Evolutionary conservation across 148 eudicot species (phyloP), one percentile per base, ranked within the genome.

Genomic region (Amaranthus cruentus): DNA sequence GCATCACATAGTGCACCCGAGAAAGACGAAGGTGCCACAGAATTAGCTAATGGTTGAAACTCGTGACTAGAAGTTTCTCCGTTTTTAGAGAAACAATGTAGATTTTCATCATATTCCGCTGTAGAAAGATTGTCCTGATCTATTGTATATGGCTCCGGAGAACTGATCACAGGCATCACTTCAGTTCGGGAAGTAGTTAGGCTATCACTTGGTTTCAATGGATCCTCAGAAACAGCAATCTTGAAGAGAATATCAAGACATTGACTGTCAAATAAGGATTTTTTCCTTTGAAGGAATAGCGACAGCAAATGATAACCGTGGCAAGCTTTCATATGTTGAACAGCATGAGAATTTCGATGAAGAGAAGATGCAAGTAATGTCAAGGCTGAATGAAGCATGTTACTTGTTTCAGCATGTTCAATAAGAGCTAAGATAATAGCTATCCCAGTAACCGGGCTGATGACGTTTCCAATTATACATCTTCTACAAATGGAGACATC

Each of bases 181-280:
- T 77, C 80, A 76, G 90, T 88, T 69, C 84, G 75, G 14, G 78
- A 55, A 68, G 57, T 72, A 66, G 57, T 81, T 11, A 66, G 91
- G 63, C 76, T 53, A 66, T 77, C 78, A 67, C 73, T 84, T 68
- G 78, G 55, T 21, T 21, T 50, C 62, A 86, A 87, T 56, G 88
- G 88, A 78, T 88, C 90, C 83, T 85, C 92, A 68, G 90, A 89
- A 61, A 92, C 90, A 77, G 91, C 89, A 73, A 93, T 89, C 72
- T 89, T 88, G 83, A 90, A 93, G 69, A 93, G 91, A 51, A 87
- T 89, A 72, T 90, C 92, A 78, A 93, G 94, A 70, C 96, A 87
- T 57, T 85, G 91, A 82, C 84, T 81, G 83, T 93, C 96, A 81
- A 93, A 85, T 63, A 88, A 78, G 75, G 89, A 75, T 87, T 87